Base-by-base conservation (phyloP, 345 rosid species). In the Citrus sp. region DNA sequence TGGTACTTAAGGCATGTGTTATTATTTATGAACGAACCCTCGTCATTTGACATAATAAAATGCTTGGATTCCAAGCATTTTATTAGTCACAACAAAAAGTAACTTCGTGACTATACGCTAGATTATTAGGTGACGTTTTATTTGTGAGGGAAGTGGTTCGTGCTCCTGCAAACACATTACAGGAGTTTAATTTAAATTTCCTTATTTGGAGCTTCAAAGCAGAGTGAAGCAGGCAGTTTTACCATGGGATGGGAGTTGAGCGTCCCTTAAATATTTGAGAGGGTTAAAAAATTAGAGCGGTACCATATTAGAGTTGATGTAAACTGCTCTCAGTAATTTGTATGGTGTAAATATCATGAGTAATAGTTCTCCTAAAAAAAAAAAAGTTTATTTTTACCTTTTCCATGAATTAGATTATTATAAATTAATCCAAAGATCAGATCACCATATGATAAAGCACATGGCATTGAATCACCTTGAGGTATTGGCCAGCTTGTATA, bases 131-230 rank as follows among this genome's bases (percentile, higher is more conserved):
- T 32, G 5, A 32, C 5, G 0, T 4, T 32, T 32, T 4, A 32
- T 32, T 32, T 32, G 0, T 32, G 34, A 4, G 34, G 5, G 0
- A 32, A 32, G 5, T 32, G 0, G 0, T 32, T 32, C 0, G 34
- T 0, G 0, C 0, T 0, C 0, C 5, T 32, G 0, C 34, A 32
- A 32, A 32, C 0, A 0, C 4, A 32, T 32, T 32, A 4, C 34
- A 0, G 0, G 4, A 0, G 0, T 32, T 32, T 32, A 32, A 4
- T 32, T 32, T 32, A 32, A 32, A 4, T 32, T 32, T 4, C 0
- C 0, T 32, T 32, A 0, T 0, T 32, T 32, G 0, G 0, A 32
- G 5, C 3, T 0, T 0, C 0, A 32, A 0, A 32, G 0, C 0
- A 4, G 5, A 32, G 5, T 32, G 0, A 4, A 4, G n/a, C n/a